Conservation (phyloP, 805 yeast species). For the Starmera caribaea region DNA sequence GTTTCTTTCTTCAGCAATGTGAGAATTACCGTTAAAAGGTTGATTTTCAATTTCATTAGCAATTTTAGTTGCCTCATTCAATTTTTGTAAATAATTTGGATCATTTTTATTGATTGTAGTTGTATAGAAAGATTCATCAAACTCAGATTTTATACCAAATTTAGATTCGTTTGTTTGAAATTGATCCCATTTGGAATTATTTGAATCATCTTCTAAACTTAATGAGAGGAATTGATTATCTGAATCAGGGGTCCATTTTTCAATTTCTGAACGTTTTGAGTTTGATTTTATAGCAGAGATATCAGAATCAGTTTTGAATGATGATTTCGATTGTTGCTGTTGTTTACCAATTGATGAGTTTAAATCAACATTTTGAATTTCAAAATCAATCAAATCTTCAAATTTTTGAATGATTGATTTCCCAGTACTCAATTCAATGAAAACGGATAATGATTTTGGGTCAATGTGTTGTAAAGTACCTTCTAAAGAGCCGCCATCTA, state of each 20-base stretch:
- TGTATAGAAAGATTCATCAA: constrained; percentile 79
- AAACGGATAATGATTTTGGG: constrained; percentile 34
- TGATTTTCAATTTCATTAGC: constrained; percentile 79
- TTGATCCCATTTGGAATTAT: constrained; percentile 67
- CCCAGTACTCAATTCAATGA: constrained; percentile 22
- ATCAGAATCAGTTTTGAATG: constrained; percentile 79
- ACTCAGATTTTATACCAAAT: constrained; percentile 80
- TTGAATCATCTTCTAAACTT: constrained; percentile 27
- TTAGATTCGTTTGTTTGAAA: constrained; percentile 83
- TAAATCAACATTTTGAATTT: constrained; percentile 25
- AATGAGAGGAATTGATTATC: constrained; percentile 11
- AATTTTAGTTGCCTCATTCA: constrained; percentile 62
- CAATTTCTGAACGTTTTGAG: constrained; percentile 50
- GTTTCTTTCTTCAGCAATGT: constrained; percentile 90
- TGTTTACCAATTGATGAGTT: constrained; percentile 1
- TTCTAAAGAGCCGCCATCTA: constrained; percentile 47
- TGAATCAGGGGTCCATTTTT: constrained; percentile 81
- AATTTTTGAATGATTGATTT: constrained; percentile 18
- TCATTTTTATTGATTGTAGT: constrained; percentile 61
- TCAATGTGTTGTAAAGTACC: constrained; percentile 51
- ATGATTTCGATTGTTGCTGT: constrained; percentile 10
- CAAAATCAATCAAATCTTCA: constrained; percentile 30
- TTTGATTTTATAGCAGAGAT: constrained; percentile 41
- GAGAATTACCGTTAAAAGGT: constrained; percentile 55
- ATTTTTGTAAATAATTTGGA: constrained; percentile 61